phyloP scores from a whole-genome alignment of 495 filamentous ascomycete genomes.

The Schizothecium vesticola region DNA sequence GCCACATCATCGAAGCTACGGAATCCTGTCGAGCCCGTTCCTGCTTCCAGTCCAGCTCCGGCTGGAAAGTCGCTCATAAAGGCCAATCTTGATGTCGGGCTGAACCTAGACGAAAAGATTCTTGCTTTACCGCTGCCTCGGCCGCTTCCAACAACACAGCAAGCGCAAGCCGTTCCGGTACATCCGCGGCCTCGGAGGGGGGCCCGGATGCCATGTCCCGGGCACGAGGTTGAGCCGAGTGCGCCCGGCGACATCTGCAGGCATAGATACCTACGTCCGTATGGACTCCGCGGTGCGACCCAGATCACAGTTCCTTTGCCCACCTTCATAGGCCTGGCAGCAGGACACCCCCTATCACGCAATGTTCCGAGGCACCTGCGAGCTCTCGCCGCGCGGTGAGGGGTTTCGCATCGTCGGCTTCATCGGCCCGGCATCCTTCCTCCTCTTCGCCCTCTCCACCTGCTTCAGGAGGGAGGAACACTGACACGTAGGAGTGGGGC shows the following conservation, averaged over 20 bases:
- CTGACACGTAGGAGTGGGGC: too few species aligned
- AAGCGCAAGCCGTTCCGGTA: neutral
- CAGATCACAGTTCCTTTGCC: neutral
- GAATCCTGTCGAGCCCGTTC: neutral
- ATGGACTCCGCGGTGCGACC: neutral
- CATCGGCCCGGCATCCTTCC: too few species aligned
- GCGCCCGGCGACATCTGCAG: neutral
- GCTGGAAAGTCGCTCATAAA: neutral
- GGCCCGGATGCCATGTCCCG: neutral
- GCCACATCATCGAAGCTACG: neutral
- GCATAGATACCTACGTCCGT: neutral
- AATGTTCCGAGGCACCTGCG: neutral
- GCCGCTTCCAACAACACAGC: neutral
- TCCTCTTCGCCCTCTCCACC: too few species aligned
- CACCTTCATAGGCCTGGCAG: neutral
- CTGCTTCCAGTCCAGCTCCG: neutral
- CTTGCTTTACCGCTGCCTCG: neutral
- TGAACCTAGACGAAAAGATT: neutral
- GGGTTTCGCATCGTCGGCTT: too few species aligned
- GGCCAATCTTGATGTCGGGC: neutral
- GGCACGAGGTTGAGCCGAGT: neutral
- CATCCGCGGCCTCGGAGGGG: neutral
- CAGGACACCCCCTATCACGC: neutral
- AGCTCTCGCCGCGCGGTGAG: too few species aligned
- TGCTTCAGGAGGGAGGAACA: too few species aligned